Evolutionary conservation across 345 rosid species (phyloP), one percentile per base, ranked within the genome.

Genomic region (Euphorbia peplus): DNA sequence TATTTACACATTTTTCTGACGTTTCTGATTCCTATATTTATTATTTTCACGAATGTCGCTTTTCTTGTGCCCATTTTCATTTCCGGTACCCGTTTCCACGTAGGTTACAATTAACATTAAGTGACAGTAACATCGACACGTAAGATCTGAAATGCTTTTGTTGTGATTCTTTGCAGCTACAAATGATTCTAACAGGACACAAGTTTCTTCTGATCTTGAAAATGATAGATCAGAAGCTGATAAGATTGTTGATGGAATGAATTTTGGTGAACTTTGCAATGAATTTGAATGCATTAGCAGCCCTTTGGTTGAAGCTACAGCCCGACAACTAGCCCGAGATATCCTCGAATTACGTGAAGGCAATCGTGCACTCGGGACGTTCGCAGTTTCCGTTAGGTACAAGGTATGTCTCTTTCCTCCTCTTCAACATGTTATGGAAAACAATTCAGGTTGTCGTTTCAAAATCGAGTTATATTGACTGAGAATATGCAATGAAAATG

Each of bases 271-370:
- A 70, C 80, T 93, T 42, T 93, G 96, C 83, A 79, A 93, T 60
- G 98, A 89, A 44, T 93, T 93, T 63, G 95, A 90, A 80, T 93
- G 98, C 80, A 73, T 84, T 35, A 93, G 96, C 66, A 93, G 98
- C 60, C 98, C 98, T 3, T 77, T 75, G 62, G 97, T 90, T 29
- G 98, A 93, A 80, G 85, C 98, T 32, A 87, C 97, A 0, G 97
- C 96, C 0, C 83, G 97, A 60, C 95, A 93, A 77, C 90, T 93
- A 7, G 88, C 73, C 0, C 89, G 88, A 2, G 98, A 93, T 52
- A 89, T 93, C 69, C 83, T 93, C 22, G 85, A 88, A 67, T 89
- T 93, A 15, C 86, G 97, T 4, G 79, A 85, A 82, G 86, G 85
- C 72, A 87, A 86, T 57, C 95, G 91, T 12, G 87, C 95, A 7